Conservation (phyloP, 306 rosid species). For the Pyrus communis region DNA sequence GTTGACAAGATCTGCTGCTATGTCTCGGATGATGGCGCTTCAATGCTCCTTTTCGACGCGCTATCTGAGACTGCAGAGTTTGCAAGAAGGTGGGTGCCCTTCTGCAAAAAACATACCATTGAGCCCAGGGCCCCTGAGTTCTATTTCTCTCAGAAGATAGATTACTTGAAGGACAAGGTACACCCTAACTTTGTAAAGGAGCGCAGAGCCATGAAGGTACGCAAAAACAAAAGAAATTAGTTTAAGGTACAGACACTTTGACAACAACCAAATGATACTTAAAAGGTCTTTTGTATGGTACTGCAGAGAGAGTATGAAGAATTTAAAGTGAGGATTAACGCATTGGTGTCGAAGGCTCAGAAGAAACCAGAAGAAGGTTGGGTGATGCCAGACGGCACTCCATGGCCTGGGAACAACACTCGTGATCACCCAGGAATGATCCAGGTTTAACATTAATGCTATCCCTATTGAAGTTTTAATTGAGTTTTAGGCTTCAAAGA, state of each 20-base stretch:
- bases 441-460: constrained; percentile 46
- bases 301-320: constrained; percentile 96
- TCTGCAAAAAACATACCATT: constrained; percentile 61
- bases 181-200: constrained; percentile 76
- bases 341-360: constrained; percentile 72
- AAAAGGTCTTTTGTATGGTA: neutral
- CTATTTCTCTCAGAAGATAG: constrained; percentile 81
- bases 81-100: constrained; percentile 91
- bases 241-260: neutral
- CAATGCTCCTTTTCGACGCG: constrained; percentile 70
- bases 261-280: neutral
- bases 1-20: constrained; percentile 74
- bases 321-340: constrained; percentile 80
- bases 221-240: neutral
- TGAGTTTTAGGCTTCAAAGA: neutral
- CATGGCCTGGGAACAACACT: constrained; percentile 90
- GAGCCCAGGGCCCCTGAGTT: constrained; percentile 93
- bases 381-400: constrained; percentile 94
- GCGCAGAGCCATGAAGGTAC: constrained; percentile 90
- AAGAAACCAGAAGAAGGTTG: constrained; percentile 97
- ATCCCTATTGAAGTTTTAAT: no score
- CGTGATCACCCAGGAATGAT: constrained; percentile 98
- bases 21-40: constrained; percentile 92
- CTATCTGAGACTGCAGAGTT: constrained; percentile 79
- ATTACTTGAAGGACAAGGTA: constrained; percentile 90